phyloP scores from a whole-genome alignment of 129 eudicot genomes.

The Pulicaria dysenterica region DNA sequence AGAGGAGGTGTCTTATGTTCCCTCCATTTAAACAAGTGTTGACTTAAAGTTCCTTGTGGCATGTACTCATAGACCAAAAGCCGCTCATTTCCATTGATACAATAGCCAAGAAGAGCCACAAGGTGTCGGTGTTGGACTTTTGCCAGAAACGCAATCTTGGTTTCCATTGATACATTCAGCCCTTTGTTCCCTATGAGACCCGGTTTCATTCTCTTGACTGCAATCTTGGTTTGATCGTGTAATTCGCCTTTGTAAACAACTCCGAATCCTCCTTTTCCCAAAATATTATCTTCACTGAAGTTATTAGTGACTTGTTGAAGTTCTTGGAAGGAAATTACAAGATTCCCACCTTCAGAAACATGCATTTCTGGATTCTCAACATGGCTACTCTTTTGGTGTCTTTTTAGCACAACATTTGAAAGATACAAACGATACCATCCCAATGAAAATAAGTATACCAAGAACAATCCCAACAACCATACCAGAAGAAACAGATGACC shows the following conservation, averaged over 20 bases:
- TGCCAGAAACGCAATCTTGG: constrained; percentile 61
- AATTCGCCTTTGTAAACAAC: constrained; percentile 60
- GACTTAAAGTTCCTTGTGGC: constrained; percentile 62
- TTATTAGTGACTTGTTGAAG: constrained; percentile 53
- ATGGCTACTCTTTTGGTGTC: constrained; percentile 51
- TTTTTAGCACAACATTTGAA: constrained; percentile 56
- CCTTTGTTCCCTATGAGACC: constrained; percentile 52
- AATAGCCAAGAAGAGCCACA: constrained; percentile 54
- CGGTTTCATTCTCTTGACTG: constrained; percentile 72
- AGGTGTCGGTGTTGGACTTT: constrained; percentile 59
- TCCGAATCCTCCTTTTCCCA: constrained; percentile 70
- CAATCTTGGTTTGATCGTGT: constrained; percentile 64
- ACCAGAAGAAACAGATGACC: constrained; percentile 42
- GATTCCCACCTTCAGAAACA: constrained; percentile 67
- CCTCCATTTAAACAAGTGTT: constrained; percentile 46
- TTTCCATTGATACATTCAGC: constrained; percentile 53
- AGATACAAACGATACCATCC: constrained; percentile 48
- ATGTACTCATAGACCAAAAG: constrained; percentile 67
- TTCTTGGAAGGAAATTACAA: constrained; percentile 59
- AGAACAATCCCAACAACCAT: constrained; percentile 51
- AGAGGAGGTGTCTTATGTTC: constrained; percentile 36
- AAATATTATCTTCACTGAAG: constrained; percentile 47
- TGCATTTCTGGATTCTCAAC: constrained; percentile 64
- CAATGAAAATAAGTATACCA: constrained; percentile 50
- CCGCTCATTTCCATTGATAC: constrained; percentile 64